Base-by-base conservation (phyloP, 108 stramenopile genomes). In the Chaetoceros tenuissimus region DNA sequence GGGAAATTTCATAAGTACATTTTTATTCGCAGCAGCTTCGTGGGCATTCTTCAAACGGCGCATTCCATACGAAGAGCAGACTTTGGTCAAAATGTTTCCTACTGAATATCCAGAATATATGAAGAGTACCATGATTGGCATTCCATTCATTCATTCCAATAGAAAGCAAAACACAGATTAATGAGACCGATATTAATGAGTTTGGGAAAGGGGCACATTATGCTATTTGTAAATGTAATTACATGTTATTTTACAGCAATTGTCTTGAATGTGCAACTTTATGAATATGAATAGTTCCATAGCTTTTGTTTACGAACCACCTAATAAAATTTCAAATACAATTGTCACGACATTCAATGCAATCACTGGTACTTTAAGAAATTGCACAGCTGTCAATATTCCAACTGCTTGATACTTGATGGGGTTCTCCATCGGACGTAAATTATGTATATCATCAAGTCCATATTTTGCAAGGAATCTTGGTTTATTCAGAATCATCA, bases 21-120 rank as follows among this genome's bases (percentile, higher is more conserved):
- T 81, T 2, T 52, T 73, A 5, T 96, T 89, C 64, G 78, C 82
- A 23, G 28, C 63, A 3, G 94, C 77, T 1, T 67, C 81, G 0
- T 92, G 90, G 89, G 75, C 60, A 16, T 98, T 98, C 67, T 98
- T 98, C 59, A 50, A 66, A 5, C 57, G 71, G 19, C 74, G 97
- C 30, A 95, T 98, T 55, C 82, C 90, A 0, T 95, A 83, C 58
- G 97, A 98, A 58, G 97, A 98, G 66, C 75, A 61, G 54, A 78
- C 75, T 8, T 64, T 88, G 28, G 67, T 88, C 20, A 46, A 62
- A 3, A 49, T 67, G 17, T 95, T 95, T 55, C 93, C 84, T 34
- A 64, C 75, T 28, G 80, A 89, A 49, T 98, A 98, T 70, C 74
- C 74, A 7, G 57, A 57, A 26, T 98, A 95, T 70, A 72, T 54